Percentiles rank a stretch among this genome's conserved stretches.
These are phyloP conservation scores for Porpolomopsis calyptriformis DNA, from an alignment of 768 basidiomycete species.

Conservation along the genomic window DNA sequence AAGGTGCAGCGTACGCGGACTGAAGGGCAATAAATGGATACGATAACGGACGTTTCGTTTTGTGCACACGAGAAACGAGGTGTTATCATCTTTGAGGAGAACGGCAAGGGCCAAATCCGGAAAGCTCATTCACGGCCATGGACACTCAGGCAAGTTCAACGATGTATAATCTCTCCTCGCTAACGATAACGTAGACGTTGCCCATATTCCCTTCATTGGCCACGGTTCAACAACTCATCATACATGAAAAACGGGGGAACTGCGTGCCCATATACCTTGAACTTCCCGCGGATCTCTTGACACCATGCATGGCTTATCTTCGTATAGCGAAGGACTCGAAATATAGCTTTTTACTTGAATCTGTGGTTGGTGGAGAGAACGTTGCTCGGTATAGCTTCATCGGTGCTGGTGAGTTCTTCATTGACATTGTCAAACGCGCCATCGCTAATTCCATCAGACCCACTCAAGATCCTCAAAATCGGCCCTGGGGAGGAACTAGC, in stretches of 20 bases:
- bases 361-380: constrained; percentile 82
- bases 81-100: constrained; percentile 48
- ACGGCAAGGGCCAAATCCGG: not conserved
- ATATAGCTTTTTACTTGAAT: constrained; percentile 93
- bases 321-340: constrained; percentile 85
- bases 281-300: constrained; percentile 90
- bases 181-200: constrained; percentile 38
- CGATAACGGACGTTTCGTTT: constrained; percentile 40
- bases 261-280: constrained; percentile 89
- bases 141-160: constrained; percentile 37
- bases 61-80: constrained; percentile 66
- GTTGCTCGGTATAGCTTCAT: constrained; percentile 93
- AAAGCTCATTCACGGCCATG: constrained; percentile 16
- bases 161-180: not conserved
- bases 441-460: constrained; percentile 44
- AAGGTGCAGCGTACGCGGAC: constrained; percentile 42
- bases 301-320: constrained; percentile 94
- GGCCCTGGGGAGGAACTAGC: constrained; percentile 73
- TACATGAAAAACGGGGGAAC: constrained; percentile 78
- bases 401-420: constrained; percentile 61
- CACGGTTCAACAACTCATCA: constrained; percentile 66
- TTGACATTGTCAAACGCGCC: not conserved
- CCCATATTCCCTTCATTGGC: constrained; percentile 61
- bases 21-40: constrained; percentile 61
- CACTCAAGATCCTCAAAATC: constrained; percentile 82